These are phyloP conservation scores for Breynia disticha DNA, from an alignment of 441 rosid genomes.

Conservation along the genomic window DNA sequence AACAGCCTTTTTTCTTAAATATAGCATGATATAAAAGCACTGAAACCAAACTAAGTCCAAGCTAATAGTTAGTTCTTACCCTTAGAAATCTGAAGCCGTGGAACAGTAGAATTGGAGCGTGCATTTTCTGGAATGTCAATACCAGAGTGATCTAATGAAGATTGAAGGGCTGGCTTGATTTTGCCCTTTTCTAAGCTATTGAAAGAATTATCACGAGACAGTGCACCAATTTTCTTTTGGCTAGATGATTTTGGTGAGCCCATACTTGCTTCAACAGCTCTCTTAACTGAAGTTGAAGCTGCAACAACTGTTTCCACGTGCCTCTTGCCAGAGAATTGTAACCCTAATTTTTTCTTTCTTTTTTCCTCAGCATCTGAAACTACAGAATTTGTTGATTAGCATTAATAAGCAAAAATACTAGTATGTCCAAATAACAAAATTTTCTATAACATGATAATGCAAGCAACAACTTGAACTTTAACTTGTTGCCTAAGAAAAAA, in stretches of 20 bases:
- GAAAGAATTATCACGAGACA: constrained; percentile 63
- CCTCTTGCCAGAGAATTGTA: constrained; percentile 45
- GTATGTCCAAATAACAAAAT: too few relatives aligned
- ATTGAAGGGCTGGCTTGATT: constrained; percentile 37
- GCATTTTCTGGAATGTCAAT: constrained; percentile 36
- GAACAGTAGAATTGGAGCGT: constrained; percentile 34
- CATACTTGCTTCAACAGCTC: constrained; percentile 40
- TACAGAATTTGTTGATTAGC: too few relatives aligned
- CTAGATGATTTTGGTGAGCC: constrained; percentile 55
- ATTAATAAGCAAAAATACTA: too few relatives aligned
- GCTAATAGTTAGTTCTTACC: constrained; percentile 29
- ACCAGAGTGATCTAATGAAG: constrained; percentile 30
- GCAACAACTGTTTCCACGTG: constrained; percentile 42
- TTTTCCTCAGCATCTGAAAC: constrained; percentile 44
- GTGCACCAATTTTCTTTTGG: constrained; percentile 33
- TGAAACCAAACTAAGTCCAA: not conserved
- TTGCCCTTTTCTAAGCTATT: constrained; percentile 64
- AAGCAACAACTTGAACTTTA: constrained; percentile 24
- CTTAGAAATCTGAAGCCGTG: constrained; percentile 45
- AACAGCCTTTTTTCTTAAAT: not conserved
- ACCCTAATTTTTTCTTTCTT: constrained; percentile 24
- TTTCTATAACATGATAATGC: constrained; percentile 7
- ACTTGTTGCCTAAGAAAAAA: too few relatives aligned
- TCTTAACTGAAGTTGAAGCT: constrained; percentile 48
- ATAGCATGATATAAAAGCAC: not conserved